These are phyloP conservation scores for Melanogaster broomeanus DNA, from an alignment of 768 basidiomycete genomes.

Conservation along the genomic window DNA sequence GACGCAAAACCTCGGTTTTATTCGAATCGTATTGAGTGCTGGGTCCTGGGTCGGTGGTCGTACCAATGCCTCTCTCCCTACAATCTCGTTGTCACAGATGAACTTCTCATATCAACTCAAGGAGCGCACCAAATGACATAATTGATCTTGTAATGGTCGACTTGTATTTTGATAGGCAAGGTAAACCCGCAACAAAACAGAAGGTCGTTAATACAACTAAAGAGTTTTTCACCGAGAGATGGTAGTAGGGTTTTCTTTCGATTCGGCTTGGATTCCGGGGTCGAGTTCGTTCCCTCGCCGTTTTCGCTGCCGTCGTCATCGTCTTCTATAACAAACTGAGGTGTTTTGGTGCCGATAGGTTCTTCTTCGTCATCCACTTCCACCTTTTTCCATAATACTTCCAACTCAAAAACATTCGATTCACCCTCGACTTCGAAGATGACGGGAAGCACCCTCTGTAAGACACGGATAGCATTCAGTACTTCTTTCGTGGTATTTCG, in stretches of 20 bases:
- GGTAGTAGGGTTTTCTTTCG: constrained; percentile 55
- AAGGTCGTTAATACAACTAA: constrained; percentile 79
- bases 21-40: constrained; percentile 70
- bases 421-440: constrained; percentile 81
- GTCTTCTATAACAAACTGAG: constrained; percentile 91
- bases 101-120: constrained; percentile 1
- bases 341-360: constrained; percentile 23
- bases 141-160: constrained; percentile 80
- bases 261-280: constrained; percentile 27
- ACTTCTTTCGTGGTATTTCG: constrained; percentile 82
- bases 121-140: constrained; percentile 81
- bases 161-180: constrained; percentile 72
- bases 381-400: constrained; percentile 80
- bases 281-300: constrained; percentile 32
- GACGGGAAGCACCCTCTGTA: constrained; percentile 89
- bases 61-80: constrained; percentile 96
- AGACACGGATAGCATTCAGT: constrained; percentile 88
- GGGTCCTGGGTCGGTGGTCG: constrained; percentile 71
- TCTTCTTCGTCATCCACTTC: constrained; percentile 44
- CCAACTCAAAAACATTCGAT: constrained; percentile 69
- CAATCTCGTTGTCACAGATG: constrained; percentile 5
- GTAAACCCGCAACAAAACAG: constrained; percentile 96
- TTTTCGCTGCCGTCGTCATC: constrained; percentile 60
- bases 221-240: constrained; percentile 80
- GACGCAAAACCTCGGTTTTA: constrained; percentile 86